Evolutionary conservation across 1,139 yeast genomes (phyloP).

Genomic region (Yamadazyma diospyri): DNA sequence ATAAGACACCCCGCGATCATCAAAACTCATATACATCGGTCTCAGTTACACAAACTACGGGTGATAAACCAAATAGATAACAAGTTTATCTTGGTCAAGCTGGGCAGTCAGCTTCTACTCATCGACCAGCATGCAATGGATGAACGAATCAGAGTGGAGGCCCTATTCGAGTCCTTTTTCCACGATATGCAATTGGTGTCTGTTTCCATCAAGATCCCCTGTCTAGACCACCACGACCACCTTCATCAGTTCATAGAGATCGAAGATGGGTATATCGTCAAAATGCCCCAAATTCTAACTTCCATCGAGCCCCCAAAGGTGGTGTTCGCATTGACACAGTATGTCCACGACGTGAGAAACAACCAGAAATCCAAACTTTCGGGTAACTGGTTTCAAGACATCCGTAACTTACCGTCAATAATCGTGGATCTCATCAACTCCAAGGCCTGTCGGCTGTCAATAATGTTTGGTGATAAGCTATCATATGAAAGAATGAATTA

Average conservation of each 20-base stretch:
- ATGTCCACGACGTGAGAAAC: conserved; percentile 31
- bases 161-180: conserved; percentile 20
- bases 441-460: conserved; percentile 68
- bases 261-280: background rate
- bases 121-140: conserved; percentile 82
- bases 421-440: conserved; percentile 51
- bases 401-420: conserved; percentile 41
- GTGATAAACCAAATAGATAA: conserved; percentile 51
- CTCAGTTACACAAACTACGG: conserved; percentile 9
- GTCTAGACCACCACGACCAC: conserved; percentile 25
- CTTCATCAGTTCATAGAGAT: conserved; percentile 17
- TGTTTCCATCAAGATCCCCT: conserved; percentile 11
- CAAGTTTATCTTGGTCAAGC: conserved; percentile 51
- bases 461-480: conserved; percentile 68
- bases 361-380: conserved; percentile 15
- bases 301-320: background rate
- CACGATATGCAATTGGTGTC: conserved; percentile 16
- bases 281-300: conserved; percentile 3
- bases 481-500: conserved; percentile 38
- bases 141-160: conserved; percentile 62
- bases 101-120: conserved; percentile 27
- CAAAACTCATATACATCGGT: too few species aligned
- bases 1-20: too few species aligned
- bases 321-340: conserved; percentile 4
- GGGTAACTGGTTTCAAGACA: conserved; percentile 17